Base-by-base conservation (phyloP, 768 basidiomycete species). In the Fomitopsis serialis region DNA sequence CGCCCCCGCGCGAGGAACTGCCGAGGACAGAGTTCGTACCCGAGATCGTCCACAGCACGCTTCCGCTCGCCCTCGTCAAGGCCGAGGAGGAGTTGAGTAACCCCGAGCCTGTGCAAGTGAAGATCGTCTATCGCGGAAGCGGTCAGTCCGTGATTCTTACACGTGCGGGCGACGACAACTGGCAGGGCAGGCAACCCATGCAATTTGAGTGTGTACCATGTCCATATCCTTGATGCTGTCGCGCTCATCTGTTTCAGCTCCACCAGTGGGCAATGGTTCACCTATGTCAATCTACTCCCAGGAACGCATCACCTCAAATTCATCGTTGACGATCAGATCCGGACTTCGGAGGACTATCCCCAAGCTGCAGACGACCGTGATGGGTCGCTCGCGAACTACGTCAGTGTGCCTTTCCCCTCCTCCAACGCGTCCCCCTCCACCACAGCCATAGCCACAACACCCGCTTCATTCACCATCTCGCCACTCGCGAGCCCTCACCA, bases 291-390 rank as follows among this genome's bases (percentile, higher is more conserved):
- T 4, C 80, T 98, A 0, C 81, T 83, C 10, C 92, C 93, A 0
- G 96, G 96, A 15, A 93, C 93, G 0, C 93, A 98, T 65, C 90
- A 94, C 58, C 78, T 98, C 66, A 91, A 94, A 54, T 98, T 97
- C 76, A 81, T 98, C 58, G 90, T 98, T 55, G 96, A 98, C 67
- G 90, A 88, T 45, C 80, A 84, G 44, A 92, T 87, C 84, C 81
- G 87, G 56, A 81, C 88, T 7, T 81, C 87, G 2, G 79, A 86
- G 58, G 83, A 89, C 58, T 77, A 85, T n/a, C 88, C 90, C 6
- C 85, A 88, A 23, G 92, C 92, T 1, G 92, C 95, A 45, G 92
- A 94, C 65, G 94, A 98, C 66, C 57, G 60, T 23, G 89, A 93
- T 62, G 96, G 96, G 29, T 88, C 87, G 24, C 76, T 98, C 43